Evolutionary conservation across 2,329 filamentous ascomycete species (phyloP), one percentile per base, ranked within the genome.

Genomic region (Seiridium cupressi): DNA sequence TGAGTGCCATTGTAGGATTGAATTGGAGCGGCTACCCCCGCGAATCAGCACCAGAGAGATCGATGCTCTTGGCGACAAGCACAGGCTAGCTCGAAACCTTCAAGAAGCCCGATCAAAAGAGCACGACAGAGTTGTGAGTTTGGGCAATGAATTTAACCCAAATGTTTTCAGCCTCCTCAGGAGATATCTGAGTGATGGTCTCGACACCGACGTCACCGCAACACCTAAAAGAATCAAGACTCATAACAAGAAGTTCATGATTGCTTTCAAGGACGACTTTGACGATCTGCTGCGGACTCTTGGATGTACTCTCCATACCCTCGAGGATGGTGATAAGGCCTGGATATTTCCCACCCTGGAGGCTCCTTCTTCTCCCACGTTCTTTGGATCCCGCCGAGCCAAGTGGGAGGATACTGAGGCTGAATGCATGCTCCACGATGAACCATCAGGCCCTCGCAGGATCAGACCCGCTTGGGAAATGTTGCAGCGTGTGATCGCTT

Each of bases 231-330:
- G 73, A 55, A 84, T 87, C 42, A 82, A 83, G 2, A 81, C 81
- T 57, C 73, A 83, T 1, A 87, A 87, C 64, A 86, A 85, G 67
- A 78, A 80, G 11, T 86, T 86, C 58, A 72, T 73, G 34, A 79
- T 85, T 2, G 74, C 84, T 5, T 85, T 86, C 60, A 81, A 83
- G 0, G 74, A 75, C 4, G 77, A 80, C 3, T 82, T 81, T 55
- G 78, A 80, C 51, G 67, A 71, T 31, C 74, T 86, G 10, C 82
- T 86, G 64, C 72, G 71, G 11, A 75, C 76, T 10, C 72, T 87
- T 4, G 82, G 80, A 9, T 86, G 85, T 51, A 64, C 72, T 3
- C 58, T 70, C 1, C 66, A 77, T 34, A 48, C 31, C 4, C 70
- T 76, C 1, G 71, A 71, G 7, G 74, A 77, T 13, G 77, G 71